Conservation (phyloP, 345 rosid species). For the Salix arbutifolia region DNA sequence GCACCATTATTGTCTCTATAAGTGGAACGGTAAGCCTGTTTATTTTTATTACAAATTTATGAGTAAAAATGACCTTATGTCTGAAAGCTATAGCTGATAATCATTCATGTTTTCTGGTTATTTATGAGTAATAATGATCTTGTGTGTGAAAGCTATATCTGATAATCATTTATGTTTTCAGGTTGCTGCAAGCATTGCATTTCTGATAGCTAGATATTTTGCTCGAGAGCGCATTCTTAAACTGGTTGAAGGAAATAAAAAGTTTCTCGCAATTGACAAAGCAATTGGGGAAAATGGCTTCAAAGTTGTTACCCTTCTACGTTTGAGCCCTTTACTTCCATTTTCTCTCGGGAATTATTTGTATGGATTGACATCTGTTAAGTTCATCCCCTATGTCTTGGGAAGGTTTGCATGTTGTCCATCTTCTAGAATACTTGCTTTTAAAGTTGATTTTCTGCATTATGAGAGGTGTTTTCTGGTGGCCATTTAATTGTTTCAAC, state of each 20-base stretch:
- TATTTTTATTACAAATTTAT: background rate
- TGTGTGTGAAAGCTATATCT: conserved; percentile 14
- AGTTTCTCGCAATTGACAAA: conserved; percentile 92
- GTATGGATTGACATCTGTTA: conserved; percentile 89
- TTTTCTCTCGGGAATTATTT: conserved; percentile 92
- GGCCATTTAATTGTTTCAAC: background rate
- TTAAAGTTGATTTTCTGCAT: background rate
- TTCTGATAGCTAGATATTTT: conserved; percentile 94
- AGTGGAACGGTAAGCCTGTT: conserved; percentile 80
- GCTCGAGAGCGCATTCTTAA: conserved; percentile 92
- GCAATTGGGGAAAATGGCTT: conserved; percentile 97
- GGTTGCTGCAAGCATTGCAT: conserved; percentile 93
- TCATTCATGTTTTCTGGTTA: conserved; percentile 45
- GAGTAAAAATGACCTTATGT: background rate
- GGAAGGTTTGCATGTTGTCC: conserved; percentile 62
- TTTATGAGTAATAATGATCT: background rate
- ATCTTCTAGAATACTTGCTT: background rate
- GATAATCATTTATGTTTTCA: conserved; percentile 29
- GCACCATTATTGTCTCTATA: conserved; percentile 93
- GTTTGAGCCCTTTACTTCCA: conserved; percentile 95
- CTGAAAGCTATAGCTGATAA: conserved; percentile 13
- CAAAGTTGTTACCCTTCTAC: conserved; percentile 83
- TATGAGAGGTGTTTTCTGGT: background rate
- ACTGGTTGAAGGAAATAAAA: conserved; percentile 90
- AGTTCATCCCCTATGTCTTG: conserved; percentile 81